phyloP scores from a whole-genome alignment of 2,329 filamentous ascomycete species.

The Colletotrichum sidae region DNA sequence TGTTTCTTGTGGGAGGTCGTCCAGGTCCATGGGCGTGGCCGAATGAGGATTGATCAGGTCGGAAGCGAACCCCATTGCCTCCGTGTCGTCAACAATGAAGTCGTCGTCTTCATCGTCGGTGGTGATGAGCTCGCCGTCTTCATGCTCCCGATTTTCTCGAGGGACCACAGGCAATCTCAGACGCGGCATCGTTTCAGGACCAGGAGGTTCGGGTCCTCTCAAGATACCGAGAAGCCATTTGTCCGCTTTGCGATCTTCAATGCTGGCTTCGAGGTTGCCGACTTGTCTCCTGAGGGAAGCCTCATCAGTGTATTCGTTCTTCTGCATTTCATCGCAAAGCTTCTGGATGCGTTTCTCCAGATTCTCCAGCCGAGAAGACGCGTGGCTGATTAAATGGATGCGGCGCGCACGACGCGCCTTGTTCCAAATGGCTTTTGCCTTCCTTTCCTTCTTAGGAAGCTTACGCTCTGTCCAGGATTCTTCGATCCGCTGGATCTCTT shows the following conservation, averaged over 20 bases:
- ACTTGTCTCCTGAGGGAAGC: slow-evolving; percentile 67
- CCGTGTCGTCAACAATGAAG: slow-evolving; percentile 59
- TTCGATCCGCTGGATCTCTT: slow-evolving; percentile 62
- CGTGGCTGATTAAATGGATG: slow-evolving; percentile 56
- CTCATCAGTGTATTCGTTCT: slow-evolving; percentile 63
- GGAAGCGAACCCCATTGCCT: neutral
- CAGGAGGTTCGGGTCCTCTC: slow-evolving; percentile 55
- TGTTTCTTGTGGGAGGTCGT: neutral
- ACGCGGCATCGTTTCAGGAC: slow-evolving; percentile 43
- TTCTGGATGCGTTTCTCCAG: slow-evolving; percentile 66
- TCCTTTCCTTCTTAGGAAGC: slow-evolving; percentile 64
- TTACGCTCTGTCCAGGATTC: slow-evolving; percentile 69
- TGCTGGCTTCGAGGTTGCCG: slow-evolving; percentile 69
- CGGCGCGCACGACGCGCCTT: slow-evolving; percentile 57
- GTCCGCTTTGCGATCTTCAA: slow-evolving; percentile 70
- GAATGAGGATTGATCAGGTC: neutral
- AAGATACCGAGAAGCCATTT: slow-evolving; percentile 63
- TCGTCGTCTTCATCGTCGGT: slow-evolving; percentile 59
- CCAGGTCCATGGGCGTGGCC: slow-evolving; percentile 23
- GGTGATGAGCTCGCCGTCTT: slow-evolving; percentile 63
- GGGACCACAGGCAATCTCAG: slow-evolving; percentile 43
- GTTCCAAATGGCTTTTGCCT: slow-evolving; percentile 72
- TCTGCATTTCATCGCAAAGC: slow-evolving; percentile 63
- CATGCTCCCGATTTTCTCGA: slow-evolving; percentile 40
- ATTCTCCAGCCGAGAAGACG: slow-evolving; percentile 54